Evolutionary conservation across 371 early-diverging fungal species (phyloP), one percentile per base, ranked within the genome.

Genomic region (Actinomucor elegans): DNA sequence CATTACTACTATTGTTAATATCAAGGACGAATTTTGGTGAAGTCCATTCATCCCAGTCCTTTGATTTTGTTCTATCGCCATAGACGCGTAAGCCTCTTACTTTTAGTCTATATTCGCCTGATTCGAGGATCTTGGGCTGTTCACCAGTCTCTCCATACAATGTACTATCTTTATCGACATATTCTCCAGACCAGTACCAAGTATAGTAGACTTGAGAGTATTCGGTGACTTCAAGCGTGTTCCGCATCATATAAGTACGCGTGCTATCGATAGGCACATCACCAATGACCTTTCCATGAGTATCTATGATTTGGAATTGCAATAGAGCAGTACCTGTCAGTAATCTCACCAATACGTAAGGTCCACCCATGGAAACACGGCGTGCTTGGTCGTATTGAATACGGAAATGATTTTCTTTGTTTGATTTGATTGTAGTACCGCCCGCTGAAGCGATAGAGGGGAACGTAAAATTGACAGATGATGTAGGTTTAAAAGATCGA

Each of bases 41-140:
- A 6, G 35, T 57, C 71, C 66, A 65, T 35, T 55, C 55, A 33
- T 65, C 67, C 60, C 60, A 64, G 26, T 63, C 67, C 5, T 45
- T 12, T 1, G 35, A 33, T 5, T 46, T 48, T 7, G 23, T 17
- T 9, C 24, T 28, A 33, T 53, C 28, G 3, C 67, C 67, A 53
- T 50, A 59, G 6, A 67, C 67, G 26, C 35, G 48, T 9, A 67
- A 31, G 0, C 43, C 64, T 33, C 57, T 38, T 7, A 67, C 17
- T 37, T 47, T 54, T 12, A 67, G 20, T 24, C 48, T 48, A 43
- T 67, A 67, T 1, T 20, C 31, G 4, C 67, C 67, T 1, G 55
- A 52, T 5, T 37, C 23, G 5, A 66, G 18, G 4, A 41, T 5
- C 9, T 42, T 38, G 3, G 50, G 42, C 9, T 54, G 12, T 15